Evolutionary conservation across 306 rosid species (phyloP), one percentile per base, ranked within the genome.

Genomic region (Cicer chorassanicum): DNA sequence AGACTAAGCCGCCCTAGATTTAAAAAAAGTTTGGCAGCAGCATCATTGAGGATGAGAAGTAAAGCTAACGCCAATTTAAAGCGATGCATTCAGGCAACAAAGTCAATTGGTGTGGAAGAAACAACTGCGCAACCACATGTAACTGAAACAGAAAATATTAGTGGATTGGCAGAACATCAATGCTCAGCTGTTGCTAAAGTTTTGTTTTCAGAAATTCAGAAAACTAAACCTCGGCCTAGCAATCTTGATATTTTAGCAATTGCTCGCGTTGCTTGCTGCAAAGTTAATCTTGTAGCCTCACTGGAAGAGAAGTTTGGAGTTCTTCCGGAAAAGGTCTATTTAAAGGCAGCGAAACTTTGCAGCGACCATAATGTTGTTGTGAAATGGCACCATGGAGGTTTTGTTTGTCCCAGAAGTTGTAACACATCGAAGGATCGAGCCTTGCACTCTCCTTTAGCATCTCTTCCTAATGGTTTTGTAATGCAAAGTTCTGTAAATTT

Each of bases 291-390:
- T 49, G 80, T 69, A 81, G 87, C 87, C 34, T 78, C 87, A 18
- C 78, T 94, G 63, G 93, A 88, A 83, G 90, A 81, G 82, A 87
- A 88, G 73, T 91, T 83, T 84, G 97, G 95, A 78, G 61, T 82
- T 55, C 75, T 94, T 46, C 97, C 98, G 49, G 86, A 94, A 74
- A 87, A 75, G 74, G 70, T 91, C 81, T 90, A 90, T 85, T 87
- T 91, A 61, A 91, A 88, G 88, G 98, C 98, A 70, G 97, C 95
- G 65, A 90, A 88, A 68, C 90, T 94, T 62, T 94, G 98, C 79
- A 88, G 97, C 56, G 97, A 94, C 86, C 81, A 86, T 77, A 87
- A 81, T 19, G 66, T 88, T 80, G 78, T 53, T 55, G 85, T 85
- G 62, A 78, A 49, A 54, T 94, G 98, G 98, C 92, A 87, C 81